phyloP scores from a whole-genome alignment of 805 yeast genomes.

The Wickerhamiella bombiphila region DNA sequence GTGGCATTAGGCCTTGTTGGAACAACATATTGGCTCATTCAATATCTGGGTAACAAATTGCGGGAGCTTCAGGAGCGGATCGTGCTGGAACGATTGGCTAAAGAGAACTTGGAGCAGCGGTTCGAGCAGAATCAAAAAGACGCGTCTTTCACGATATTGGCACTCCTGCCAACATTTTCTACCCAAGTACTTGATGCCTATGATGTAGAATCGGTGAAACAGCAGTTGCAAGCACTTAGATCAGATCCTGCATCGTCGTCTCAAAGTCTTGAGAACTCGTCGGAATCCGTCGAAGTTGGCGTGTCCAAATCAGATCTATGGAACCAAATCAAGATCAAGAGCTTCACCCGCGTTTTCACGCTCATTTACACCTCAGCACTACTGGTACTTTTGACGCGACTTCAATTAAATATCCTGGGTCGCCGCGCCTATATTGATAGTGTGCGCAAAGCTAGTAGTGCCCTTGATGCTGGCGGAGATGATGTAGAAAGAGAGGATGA shows the following conservation, averaged over 20 bases:
- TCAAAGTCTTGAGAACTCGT: background rate
- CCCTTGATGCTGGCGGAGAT: conserved; percentile 27
- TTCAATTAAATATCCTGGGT: conserved; percentile 80
- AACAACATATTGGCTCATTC: conserved; percentile 30
- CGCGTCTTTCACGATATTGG: conserved; percentile 68
- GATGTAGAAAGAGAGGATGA: conserved; percentile 13
- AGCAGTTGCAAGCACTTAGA: conserved; percentile 50
- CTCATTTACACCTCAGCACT: conserved; percentile 54
- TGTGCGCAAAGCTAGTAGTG: conserved; percentile 35
- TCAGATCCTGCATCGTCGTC: conserved; percentile 5
- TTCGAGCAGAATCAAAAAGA: conserved; percentile 88
- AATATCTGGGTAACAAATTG: conserved; percentile 32
- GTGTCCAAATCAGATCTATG: conserved; percentile 51
- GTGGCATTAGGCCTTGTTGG: conserved; percentile 33
- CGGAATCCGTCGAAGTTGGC: conserved; percentile 4
- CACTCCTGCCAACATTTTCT: conserved; percentile 63
- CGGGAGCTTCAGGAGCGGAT: conserved; percentile 36
- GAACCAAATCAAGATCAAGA: conserved; percentile 63
- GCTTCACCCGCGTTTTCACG: conserved; percentile 59
- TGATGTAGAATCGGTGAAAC: conserved; percentile 61
- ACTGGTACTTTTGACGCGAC: conserved; percentile 60
- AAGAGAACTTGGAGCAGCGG: conserved; percentile 60
- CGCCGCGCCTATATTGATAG: conserved; percentile 71
- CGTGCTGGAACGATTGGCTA: conserved; percentile 43
- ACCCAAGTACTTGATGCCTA: conserved; percentile 45